phyloP scores from a whole-genome alignment of 2,329 filamentous ascomycete species.

The Cladosporium sp. region DNA sequence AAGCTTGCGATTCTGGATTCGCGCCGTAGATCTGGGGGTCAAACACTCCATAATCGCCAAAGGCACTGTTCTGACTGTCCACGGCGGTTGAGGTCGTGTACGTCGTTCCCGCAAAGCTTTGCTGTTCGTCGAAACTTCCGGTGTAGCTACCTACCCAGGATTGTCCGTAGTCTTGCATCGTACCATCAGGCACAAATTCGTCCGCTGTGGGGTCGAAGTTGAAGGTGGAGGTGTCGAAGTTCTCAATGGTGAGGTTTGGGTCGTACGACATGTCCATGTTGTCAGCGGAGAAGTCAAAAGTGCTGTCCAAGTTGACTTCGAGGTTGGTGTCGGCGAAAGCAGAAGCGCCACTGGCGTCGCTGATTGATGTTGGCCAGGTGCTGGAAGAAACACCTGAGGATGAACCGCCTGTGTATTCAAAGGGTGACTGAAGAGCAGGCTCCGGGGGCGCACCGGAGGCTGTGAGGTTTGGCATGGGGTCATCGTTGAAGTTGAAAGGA shows the following conservation, averaged over 20 bases:
- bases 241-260: conserved; percentile 18
- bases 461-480: conserved; percentile 12
- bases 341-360: conserved; percentile 1
- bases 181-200: conserved; percentile 21
- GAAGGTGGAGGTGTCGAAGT: conserved; percentile 28
- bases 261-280: conserved; percentile 39
- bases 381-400: conserved; percentile 23
- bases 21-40: conserved; percentile 14
- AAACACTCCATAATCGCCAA: conserved; percentile 10
- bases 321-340: neutral
- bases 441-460: conserved; percentile 8
- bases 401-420: conserved; percentile 27
- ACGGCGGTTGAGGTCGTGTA: neutral
- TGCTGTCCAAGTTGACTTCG: conserved; percentile 24
- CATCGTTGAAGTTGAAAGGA: conserved; percentile 19
- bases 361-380: conserved; percentile 21
- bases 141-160: conserved; percentile 19
- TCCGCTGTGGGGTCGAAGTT: conserved; percentile 21
- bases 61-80: conserved; percentile 5
- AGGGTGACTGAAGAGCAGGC: conserved; percentile 26
- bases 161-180: conserved; percentile 21
- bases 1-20: conserved; percentile 18
- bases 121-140: conserved; percentile 2
- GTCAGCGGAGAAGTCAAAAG: conserved; percentile 35
- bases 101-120: neutral